Base-by-base conservation (phyloP, 345 rosid genomes). In the Barbarea vulgaris region DNA sequence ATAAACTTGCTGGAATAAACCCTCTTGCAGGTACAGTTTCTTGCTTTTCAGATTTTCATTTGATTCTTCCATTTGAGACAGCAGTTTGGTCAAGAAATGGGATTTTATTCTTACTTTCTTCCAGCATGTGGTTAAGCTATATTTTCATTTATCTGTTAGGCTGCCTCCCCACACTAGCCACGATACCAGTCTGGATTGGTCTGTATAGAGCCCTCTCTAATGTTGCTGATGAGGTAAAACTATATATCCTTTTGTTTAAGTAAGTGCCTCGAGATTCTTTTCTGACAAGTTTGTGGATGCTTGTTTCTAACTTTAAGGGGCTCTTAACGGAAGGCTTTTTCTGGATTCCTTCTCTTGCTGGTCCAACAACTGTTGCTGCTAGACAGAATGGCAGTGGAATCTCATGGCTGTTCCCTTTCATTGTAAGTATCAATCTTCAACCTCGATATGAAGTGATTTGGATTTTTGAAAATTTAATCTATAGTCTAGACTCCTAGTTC, bases 121-220 rank as follows among this genome's bases (percentile, higher is more conserved):
- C 27, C 34, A 17, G 30, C 52, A 3, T 69, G 14, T 42, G n/a
- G 22, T 63, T 33, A 18, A 77, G 41, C 67, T 57, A 22, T 39
- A 17, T 28, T 19, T 72, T 78, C 13, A 21, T 17, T 77, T 4
- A 55, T 39, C 10, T 58, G 14, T 34, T 76, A 95, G 99, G 99
- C 41, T 90, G 97, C 74, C 82, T 95, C 41, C 99, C 97, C 44
- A 95, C 99, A 4, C 97, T 95, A 79, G 97, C 93, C 12, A 95
- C 99, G 2, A 92, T 95, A 77, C 99, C 97, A 3, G 95, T 92
- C 28, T 95, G 99, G 97, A 90, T 95, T 77, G 99, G 99, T 52
- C 83, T 95, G 19, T 95, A 95, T 75, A 88, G 99, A 83, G 99
- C 99, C 76, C 95, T 95, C 77, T 95, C 97, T 31, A 91, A 95